phyloP scores from a whole-genome alignment of 176 grass and related monocot species.

The Alopecurus myosuroides region DNA sequence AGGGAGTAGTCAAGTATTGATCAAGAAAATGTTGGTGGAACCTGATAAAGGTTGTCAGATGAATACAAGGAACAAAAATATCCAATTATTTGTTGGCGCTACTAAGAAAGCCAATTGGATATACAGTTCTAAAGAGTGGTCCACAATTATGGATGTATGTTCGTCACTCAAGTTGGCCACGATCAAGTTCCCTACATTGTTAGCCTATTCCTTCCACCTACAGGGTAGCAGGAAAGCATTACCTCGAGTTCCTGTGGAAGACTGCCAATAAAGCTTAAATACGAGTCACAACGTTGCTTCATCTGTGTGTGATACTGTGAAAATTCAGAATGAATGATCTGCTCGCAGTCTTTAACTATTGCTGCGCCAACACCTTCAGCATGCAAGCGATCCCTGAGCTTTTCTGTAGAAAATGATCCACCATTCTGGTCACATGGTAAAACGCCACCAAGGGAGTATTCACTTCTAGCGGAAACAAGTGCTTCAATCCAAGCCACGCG shows the following conservation, averaged over 20 bases:
- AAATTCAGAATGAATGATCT: constrained; percentile 87
- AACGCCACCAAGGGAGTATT: constrained; percentile 43
- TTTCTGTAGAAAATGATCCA: constrained; percentile 65
- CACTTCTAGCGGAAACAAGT: constrained; percentile 68
- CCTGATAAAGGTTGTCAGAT: not conserved
- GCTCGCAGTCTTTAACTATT: constrained; percentile 80
- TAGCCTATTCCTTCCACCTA: not conserved
- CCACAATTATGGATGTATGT: not conserved
- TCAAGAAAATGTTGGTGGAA: not conserved
- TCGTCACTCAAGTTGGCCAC: not conserved
- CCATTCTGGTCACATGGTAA: constrained; percentile 38
- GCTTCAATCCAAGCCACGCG: constrained; percentile 90
- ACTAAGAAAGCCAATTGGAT: not conserved
- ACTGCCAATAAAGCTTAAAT: constrained; percentile 61
- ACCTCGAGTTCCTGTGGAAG: constrained; percentile 76
- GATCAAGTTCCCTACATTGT: not conserved
- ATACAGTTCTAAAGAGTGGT: not conserved
- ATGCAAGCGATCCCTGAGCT: constrained; percentile 67
- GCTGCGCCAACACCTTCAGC: constrained; percentile 66
- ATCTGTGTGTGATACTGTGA: constrained; percentile 59
- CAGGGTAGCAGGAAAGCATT: not conserved
- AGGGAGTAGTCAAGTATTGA: not conserved
- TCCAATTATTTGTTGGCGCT: not conserved
- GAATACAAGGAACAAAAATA: not conserved
- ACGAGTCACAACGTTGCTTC: constrained; percentile 63